Percentiles rank a stretch among this genome's conserved stretches.
Evolutionary conservation across 2,329 filamentous ascomycete genomes (phyloP).

Genomic region (Beauveria brongniartii): DNA sequence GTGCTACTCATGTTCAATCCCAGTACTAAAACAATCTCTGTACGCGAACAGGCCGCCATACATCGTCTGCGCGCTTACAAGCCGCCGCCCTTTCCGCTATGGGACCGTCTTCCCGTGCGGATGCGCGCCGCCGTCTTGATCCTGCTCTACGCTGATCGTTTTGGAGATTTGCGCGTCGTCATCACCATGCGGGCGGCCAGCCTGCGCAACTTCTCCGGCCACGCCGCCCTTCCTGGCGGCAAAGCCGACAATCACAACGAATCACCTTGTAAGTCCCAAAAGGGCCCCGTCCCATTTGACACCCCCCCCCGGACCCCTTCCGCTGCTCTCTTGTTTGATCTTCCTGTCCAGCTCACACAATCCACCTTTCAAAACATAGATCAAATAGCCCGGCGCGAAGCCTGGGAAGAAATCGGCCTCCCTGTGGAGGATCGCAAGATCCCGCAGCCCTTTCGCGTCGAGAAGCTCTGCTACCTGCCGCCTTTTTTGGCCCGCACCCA

Average conservation of each 20-base stretch:
- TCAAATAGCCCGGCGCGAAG: slow-evolving; percentile 81
- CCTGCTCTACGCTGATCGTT: slow-evolving; percentile 75
- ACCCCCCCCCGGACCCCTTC: no score
- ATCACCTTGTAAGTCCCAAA: slow-evolving; percentile 45
- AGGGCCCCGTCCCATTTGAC: background rate
- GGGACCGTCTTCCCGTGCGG: slow-evolving; percentile 52
- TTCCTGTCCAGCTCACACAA: background rate
- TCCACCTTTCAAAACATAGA: slow-evolving; percentile 34
- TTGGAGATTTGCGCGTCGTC: slow-evolving; percentile 67
- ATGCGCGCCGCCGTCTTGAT: slow-evolving; percentile 81
- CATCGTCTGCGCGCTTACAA: slow-evolving; percentile 53
- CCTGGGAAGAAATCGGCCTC: slow-evolving; percentile 87
- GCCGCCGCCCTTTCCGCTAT: slow-evolving; percentile 52
- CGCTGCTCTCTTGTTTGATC: no score
- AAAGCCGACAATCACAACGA: slow-evolving; percentile 53
- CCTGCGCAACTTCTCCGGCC: slow-evolving; percentile 65
- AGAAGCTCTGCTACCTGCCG: slow-evolving; percentile 80
- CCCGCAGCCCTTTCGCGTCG: slow-evolving; percentile 71
- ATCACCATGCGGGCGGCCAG: slow-evolving; percentile 60
- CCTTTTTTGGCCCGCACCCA: slow-evolving; percentile 66
- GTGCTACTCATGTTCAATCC: slow-evolving; percentile 7
- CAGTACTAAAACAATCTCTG: slow-evolving; percentile 12
- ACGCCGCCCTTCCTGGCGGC: slow-evolving; percentile 80
- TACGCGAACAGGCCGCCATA: slow-evolving; percentile 42
- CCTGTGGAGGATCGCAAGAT: slow-evolving; percentile 62